Conservation (phyloP, 1,139 yeast species). For the Saccharomyces pastorianus region DNA sequence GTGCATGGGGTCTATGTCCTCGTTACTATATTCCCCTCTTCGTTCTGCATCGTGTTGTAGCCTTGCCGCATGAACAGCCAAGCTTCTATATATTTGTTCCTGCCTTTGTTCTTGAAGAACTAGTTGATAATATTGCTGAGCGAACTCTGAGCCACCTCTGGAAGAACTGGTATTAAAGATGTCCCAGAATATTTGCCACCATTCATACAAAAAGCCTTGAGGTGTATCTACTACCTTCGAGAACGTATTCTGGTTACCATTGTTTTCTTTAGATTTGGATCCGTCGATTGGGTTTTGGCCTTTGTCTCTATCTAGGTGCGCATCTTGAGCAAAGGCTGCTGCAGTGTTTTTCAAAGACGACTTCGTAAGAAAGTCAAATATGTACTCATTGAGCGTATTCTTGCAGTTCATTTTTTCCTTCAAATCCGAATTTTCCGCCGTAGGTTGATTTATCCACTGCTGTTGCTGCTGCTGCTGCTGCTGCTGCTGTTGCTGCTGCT, state of each 20-base stretch:
- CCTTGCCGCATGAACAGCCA: slow-evolving; percentile 37
- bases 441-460: background rate
- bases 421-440: background rate
- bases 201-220: slow-evolving; percentile 78
- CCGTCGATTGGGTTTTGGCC: slow-evolving; percentile 3
- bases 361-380: slow-evolving; percentile 77
- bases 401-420: slow-evolving; percentile 1
- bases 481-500: slow-evolving; percentile 5
- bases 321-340: slow-evolving; percentile 61
- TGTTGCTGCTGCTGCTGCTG: slow-evolving; percentile 3
- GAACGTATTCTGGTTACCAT: slow-evolving; percentile 3
- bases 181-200: slow-evolving; percentile 98
- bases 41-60: slow-evolving; percentile 29
- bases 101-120: slow-evolving; percentile 59
- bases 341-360: slow-evolving; percentile 69
- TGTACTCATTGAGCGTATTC: slow-evolving; percentile 67
- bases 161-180: slow-evolving; percentile 75
- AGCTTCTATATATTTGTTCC: slow-evolving; percentile 44
- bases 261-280: background rate
- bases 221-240: slow-evolving; percentile 55
- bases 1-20: slow-evolving; percentile 17
- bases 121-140: slow-evolving; percentile 65
- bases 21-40: slow-evolving; percentile 21
- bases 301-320: slow-evolving; percentile 35
- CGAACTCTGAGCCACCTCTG: slow-evolving; percentile 51